Evolutionary conservation across 805 yeast genomes (phyloP).

Genomic region (Saccharomycopsis schoenii): DNA sequence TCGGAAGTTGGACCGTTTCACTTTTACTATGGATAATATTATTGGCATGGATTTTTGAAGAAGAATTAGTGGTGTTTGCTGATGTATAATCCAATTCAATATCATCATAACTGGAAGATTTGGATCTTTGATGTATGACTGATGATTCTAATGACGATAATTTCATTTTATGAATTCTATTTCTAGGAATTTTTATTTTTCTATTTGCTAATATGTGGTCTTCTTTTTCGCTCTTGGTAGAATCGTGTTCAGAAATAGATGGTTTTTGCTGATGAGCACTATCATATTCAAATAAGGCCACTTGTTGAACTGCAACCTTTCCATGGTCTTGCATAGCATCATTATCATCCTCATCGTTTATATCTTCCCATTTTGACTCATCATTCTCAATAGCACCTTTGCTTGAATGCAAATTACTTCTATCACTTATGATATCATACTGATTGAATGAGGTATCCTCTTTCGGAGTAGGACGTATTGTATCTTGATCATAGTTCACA

Average conservation of each 20-base stretch:
- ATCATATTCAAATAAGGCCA: background rate
- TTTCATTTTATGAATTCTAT: background rate
- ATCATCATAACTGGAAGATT: background rate
- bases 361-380: slow-evolving; percentile 1
- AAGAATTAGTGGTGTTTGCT: background rate
- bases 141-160: background rate
- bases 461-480: background rate
- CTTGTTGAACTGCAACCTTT: no score
- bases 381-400: background rate
- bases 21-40: background rate
- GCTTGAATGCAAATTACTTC: background rate
- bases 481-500: background rate
- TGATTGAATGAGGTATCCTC: background rate
- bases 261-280: background rate
- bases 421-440: background rate
- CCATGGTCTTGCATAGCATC: background rate
- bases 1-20: slow-evolving; percentile 24
- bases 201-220: background rate
- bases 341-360: background rate
- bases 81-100: background rate
- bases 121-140: background rate
- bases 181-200: background rate
- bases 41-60: background rate
- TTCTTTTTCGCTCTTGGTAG: background rate
- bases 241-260: background rate